phyloP scores from a whole-genome alignment of 345 rosid species.

The Citrus inodora region DNA sequence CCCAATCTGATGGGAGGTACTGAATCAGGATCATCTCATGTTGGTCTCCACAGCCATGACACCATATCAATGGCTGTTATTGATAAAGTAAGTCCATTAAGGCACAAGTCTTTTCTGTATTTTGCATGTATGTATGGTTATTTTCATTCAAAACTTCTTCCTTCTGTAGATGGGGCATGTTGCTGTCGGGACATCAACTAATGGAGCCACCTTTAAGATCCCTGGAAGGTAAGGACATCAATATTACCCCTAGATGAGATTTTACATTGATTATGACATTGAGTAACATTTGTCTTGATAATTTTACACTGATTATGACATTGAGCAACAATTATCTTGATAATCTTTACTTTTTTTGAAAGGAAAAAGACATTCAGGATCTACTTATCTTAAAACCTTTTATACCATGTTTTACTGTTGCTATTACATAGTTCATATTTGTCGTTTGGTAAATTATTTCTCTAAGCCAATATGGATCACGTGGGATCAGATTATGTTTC shows the following conservation, averaged over 20 bases:
- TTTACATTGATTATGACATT: background rate
- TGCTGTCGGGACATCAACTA: slow-evolving; percentile 96
- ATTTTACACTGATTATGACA: background rate
- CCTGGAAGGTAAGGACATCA: slow-evolving; percentile 69
- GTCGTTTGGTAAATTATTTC: background rate
- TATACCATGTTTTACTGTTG: background rate
- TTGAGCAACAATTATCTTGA: background rate
- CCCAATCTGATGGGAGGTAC: slow-evolving; percentile 28
- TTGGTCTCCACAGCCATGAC: slow-evolving; percentile 81
- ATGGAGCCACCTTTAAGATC: slow-evolving; percentile 93
- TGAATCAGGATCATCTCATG: slow-evolving; percentile 40
- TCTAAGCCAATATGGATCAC: background rate
- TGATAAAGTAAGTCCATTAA: slow-evolving; percentile 56
- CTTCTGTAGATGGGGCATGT: slow-evolving; percentile 63
- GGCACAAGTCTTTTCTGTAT: background rate
- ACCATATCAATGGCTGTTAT: slow-evolving; percentile 92
- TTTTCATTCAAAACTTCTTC: slow-evolving; percentile 9
- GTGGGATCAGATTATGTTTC: background rate
- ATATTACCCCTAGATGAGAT: background rate
- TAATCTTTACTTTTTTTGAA: background rate
- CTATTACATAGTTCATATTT: background rate
- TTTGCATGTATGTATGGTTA: background rate
- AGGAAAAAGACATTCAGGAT: background rate
- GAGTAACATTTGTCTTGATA: background rate
- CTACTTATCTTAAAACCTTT: background rate